Base-by-base conservation (phyloP, 1,284 basidiomycete genomes). In the Anthracocystis setariae region DNA sequence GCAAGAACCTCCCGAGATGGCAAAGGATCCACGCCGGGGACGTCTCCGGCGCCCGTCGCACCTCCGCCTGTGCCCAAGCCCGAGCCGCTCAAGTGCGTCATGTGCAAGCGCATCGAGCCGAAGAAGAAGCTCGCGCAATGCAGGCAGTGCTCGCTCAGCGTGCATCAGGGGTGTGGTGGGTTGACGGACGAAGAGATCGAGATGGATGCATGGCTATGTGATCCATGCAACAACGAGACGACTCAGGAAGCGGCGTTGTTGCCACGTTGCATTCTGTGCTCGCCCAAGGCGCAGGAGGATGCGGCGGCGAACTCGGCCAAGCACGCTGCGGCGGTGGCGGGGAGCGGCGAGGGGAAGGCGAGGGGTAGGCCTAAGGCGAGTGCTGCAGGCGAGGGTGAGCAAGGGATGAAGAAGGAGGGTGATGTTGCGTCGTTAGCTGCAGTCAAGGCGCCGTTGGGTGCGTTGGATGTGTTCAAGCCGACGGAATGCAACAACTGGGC, bases 401-500 rank as follows among this genome's bases (percentile, higher is more conserved):
- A 57, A 5, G 53, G 33, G 8, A 10, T 55, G 21, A 71, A 71
- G 53, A 65, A 62, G 42, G 62, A 71, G 37, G 24, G 42, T n/a
- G 24, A 32, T 17, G 8, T 27, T 13, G n/a, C 54, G 23, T 44
- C 53, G 8, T 5, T 38, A 3, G 35, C 50, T 9, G 54, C 42
- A 3, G 23, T 65, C 38, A 54, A 54, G 37, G 54, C 62, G 3
- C 59, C 76, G 1, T 27, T 90, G 27, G 78, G 71, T 1, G 79
- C 81, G 74, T 85, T 97, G 37, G 90, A 92, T 39, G 91, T 90
- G 3, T 89, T 91, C 81, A 97, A 97, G 82, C 92, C 92, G 5
- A 97, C 94, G 0, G 95, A 98, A 84, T 91, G 92, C 24, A 90
- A 91, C 83, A 91, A 92, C 65, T 97, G 93, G 92, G 90, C 90